These are phyloP conservation scores for Calonectria hongkongensis DNA, from an alignment of 2,329 filamentous ascomycete genomes.

Conservation along the genomic window DNA sequence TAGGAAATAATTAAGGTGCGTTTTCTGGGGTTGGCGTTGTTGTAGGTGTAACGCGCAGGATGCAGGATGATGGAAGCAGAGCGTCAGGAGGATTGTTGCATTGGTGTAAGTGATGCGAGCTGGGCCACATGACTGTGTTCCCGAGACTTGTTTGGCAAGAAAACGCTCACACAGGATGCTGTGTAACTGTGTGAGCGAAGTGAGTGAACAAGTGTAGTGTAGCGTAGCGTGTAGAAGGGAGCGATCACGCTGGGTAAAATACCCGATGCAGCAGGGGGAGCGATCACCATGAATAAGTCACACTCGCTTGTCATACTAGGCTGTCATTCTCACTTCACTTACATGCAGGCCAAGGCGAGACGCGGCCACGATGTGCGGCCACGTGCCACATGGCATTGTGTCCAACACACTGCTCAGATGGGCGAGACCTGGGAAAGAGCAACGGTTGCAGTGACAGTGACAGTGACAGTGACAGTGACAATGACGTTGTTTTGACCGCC, in stretches of 20 bases:
- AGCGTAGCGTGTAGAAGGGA: background rate
- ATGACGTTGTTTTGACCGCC: background rate
- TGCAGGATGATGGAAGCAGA: conserved; percentile 6
- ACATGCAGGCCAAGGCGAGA: conserved; percentile 5
- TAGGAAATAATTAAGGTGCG: background rate
- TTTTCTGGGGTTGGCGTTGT: background rate
- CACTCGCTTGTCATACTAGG: conserved; percentile 10
- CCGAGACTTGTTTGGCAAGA: background rate
- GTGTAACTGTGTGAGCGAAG: conserved; percentile 15
- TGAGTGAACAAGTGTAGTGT: background rate
- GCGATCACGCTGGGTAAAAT: conserved; percentile 24
- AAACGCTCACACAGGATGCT: conserved; percentile 13
- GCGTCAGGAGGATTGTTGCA: background rate
- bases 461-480: background rate
- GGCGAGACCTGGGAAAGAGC: background rate
- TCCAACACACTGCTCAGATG: conserved; percentile 2
- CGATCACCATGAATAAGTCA: conserved; percentile 17
- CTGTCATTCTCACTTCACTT: conserved; percentile 6
- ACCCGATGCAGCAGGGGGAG: conserved; percentile 4
- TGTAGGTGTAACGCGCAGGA: conserved; percentile 11
- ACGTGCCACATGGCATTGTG: conserved; percentile 35
- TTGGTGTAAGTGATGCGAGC: conserved; percentile 6
- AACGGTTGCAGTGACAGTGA: background rate
- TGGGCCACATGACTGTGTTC: conserved; percentile 19
- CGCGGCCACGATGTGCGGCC: conserved; percentile 16